Evolutionary conservation across 2,329 filamentous ascomycete genomes (phyloP).

Genomic region (Curvularia spicifera): DNA sequence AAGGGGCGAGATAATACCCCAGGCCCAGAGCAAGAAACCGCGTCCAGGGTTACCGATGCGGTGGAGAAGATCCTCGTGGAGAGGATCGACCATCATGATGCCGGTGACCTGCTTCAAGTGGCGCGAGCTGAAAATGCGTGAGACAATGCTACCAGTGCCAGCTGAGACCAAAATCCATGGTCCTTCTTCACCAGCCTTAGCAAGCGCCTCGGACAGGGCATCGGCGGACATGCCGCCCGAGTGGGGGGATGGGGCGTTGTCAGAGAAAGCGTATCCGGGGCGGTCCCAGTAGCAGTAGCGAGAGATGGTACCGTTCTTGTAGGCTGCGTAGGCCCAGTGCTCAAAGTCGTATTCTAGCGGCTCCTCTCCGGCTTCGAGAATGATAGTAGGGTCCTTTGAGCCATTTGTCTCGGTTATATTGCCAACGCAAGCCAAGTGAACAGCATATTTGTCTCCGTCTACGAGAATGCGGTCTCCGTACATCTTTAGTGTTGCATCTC

Average conservation of each 20-base stretch:
- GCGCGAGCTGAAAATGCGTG: conserved; percentile 86
- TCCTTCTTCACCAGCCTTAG: conserved; percentile 78
- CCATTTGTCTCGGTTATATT: conserved; percentile 65
- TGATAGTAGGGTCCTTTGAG: conserved; percentile 72
- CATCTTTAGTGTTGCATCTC: conserved; percentile 75
- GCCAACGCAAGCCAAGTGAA: conserved; percentile 87
- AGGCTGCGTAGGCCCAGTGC: conserved; percentile 76
- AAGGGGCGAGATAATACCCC: conserved; percentile 83
- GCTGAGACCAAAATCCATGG: conserved; percentile 89
- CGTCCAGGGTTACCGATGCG: conserved; percentile 69
- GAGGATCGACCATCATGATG: conserved; percentile 82
- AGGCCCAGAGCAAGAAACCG: conserved; percentile 86
- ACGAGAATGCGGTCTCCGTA: conserved; percentile 81
- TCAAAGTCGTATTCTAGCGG: conserved; percentile 81
- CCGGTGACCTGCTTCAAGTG: conserved; percentile 77
- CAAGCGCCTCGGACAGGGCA: conserved; percentile 84
- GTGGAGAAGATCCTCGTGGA: conserved; percentile 85
- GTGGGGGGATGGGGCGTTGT: conserved; percentile 91
- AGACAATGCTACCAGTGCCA: conserved; percentile 86
- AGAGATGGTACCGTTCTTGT: conserved; percentile 79
- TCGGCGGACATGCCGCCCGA: conserved; percentile 93
- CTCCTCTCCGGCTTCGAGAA: conserved; percentile 83
- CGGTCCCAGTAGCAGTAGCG: conserved; percentile 97
- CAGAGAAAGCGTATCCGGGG: conserved; percentile 85
- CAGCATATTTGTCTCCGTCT: conserved; percentile 80